A percentile compares a stretch with the other conserved stretches of the same genome.
Conservation (phyloP, 345 rosid species). For the Cardamine resedifolia region DNA sequence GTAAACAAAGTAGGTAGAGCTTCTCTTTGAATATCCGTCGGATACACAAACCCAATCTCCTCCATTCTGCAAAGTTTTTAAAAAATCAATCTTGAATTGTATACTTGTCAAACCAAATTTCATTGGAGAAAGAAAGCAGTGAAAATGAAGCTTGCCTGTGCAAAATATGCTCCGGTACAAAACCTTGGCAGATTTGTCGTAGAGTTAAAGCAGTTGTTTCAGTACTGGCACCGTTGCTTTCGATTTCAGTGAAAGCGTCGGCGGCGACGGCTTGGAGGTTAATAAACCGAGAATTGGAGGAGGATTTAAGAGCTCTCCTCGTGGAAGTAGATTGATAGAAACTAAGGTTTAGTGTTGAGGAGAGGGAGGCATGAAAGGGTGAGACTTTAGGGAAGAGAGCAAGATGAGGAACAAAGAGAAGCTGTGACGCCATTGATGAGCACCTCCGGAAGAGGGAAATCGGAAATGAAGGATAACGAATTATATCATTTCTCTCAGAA, state of each 20-base stretch:
- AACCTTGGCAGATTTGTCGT: constrained; percentile 31
- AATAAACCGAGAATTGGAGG: background rate
- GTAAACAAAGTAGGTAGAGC: constrained; percentile 71
- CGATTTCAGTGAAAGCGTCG: constrained; percentile 6
- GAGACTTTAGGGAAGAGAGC: constrained; percentile 9
- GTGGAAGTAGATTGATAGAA: background rate
- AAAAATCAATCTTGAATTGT: background rate
- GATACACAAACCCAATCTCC: constrained; percentile 58
- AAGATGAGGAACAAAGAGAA: constrained; percentile 27
- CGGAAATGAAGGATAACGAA: constrained; percentile 7
- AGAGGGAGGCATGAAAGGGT: constrained; percentile 9
- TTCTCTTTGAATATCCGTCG: constrained; percentile 73
- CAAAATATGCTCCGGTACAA: constrained; percentile 35
- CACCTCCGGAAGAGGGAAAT: background rate
- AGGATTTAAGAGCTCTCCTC: constrained; percentile 8
- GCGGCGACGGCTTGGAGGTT: constrained; percentile 18
- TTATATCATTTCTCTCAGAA: background rate
- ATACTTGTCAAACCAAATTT: background rate
- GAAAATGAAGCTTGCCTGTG: constrained; percentile 26
- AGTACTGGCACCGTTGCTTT: background rate
- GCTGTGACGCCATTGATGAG: constrained; percentile 34
- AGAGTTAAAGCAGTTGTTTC: constrained; percentile 24
- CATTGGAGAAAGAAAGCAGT: background rate
- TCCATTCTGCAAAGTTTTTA: constrained; percentile 51
- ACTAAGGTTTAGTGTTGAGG: constrained; percentile 2